Evolutionary conservation across 805 yeast genomes (phyloP), one percentile per base, ranked within the genome.

Genomic region (Maudiozyma barnettii): DNA sequence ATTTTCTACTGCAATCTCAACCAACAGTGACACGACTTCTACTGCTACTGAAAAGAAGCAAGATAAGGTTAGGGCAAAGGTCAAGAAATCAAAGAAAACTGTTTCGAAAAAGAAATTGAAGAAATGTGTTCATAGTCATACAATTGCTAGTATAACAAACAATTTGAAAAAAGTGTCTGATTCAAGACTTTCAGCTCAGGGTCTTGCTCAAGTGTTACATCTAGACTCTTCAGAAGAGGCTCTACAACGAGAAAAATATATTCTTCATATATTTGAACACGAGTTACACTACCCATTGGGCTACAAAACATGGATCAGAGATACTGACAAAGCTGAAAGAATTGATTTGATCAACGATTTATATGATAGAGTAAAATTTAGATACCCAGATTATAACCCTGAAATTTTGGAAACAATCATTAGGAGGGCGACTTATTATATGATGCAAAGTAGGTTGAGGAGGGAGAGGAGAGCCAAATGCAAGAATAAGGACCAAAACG

Each of bases 221-320:
- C 62, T 81, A 21, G 59, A 65, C n/a, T 68, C 74, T 7, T 67
- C 76, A 19, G 69, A 72, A 31, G 79, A 81, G 54, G 81, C 87
- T 0, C 71, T 75, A 22, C 70, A 68, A 43, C 63, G 83, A 18
- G 88, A 82, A 55, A 65, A 70, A 33, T 70, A 70, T 41, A 71
- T 82, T 16, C 56, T 82, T 31, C 67, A 71, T 41, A 71, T 81
- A 37, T 74, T 82, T 51, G 74, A 72, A 39, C 69, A 73, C 39
- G 78, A 75, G 18, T 72, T 86, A 45, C 81, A 83, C 4, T 87
- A 85, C 64, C 79, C 82, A 26, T 62, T 88, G 26, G 95, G 95
- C 5, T 75, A 78, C 51, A 77, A 78, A 57, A 84, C 95, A 0
- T 88, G 96, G 95, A 81, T 85, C 39, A 72, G 95, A 52, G 95